Evolutionary conservation across 2,329 filamentous ascomycete species (phyloP).

Genomic region (Fusarium succisae): DNA sequence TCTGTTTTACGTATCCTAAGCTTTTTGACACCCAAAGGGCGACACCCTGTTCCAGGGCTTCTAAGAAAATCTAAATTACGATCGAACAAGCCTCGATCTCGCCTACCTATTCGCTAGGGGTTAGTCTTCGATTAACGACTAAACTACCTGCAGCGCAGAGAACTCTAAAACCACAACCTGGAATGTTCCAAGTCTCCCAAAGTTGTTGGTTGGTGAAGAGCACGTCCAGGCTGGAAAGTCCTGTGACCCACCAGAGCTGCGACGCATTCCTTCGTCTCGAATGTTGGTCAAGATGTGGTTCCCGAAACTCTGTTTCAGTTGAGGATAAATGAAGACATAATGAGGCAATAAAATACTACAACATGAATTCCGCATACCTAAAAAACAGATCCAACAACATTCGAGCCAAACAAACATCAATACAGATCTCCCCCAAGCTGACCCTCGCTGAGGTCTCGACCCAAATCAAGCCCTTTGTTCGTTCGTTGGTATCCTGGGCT

Average conservation of each 20-base stretch:
- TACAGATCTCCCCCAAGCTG: neutral
- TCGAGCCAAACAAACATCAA: neutral
- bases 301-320: neutral
- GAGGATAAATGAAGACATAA: neutral
- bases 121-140: slow-evolving; percentile 2
- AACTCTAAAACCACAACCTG: neutral
- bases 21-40: neutral
- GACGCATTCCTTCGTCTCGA: neutral
- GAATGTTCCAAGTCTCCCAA: neutral
- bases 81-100: slow-evolving; percentile 1
- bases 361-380: neutral
- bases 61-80: neutral
- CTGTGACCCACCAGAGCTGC: neutral
- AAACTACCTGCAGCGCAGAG: neutral
- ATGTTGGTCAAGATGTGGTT: neutral
- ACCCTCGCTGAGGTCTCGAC: neutral
- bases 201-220: neutral
- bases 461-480: neutral
- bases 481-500: neutral
- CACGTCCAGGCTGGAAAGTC: neutral
- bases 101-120: neutral
- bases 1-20: too few relatives aligned
- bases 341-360: neutral
- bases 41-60: neutral
- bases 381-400: neutral